phyloP scores from a whole-genome alignment of 2,329 filamentous ascomycete genomes.

The Trichoderma pleuroti region DNA sequence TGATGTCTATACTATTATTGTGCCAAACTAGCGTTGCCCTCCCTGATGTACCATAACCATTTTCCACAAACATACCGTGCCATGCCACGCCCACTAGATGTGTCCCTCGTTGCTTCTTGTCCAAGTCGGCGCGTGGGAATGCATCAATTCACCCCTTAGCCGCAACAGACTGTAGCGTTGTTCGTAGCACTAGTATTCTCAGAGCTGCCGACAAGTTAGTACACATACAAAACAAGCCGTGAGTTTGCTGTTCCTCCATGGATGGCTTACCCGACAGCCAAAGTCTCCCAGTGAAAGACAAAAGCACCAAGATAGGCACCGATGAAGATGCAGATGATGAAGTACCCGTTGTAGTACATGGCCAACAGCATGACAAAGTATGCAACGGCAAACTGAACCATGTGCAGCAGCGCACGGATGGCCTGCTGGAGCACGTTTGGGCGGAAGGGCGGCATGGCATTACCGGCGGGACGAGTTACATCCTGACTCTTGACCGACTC shows the following conservation, averaged over 20 bases:
- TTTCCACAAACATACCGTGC: neutral
- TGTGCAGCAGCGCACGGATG: conserved; percentile 63
- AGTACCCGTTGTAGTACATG: conserved; percentile 66
- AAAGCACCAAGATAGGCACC: conserved; percentile 71
- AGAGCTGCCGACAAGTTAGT: conserved; percentile 15
- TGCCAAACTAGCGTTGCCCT: neutral
- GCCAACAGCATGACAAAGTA: conserved; percentile 75
- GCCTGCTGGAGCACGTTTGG: conserved; percentile 64
- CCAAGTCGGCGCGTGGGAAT: neutral
- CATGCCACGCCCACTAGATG: too few relatives aligned
- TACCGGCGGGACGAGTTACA: conserved; percentile 11
- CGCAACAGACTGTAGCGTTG: conserved; percentile 42
- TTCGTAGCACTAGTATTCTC: conserved; percentile 34
- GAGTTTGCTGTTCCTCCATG: neutral
- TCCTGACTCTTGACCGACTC: conserved; percentile 27
- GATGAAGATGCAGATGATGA: conserved; percentile 78
- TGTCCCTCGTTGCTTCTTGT: neutral
- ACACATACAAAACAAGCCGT: neutral
- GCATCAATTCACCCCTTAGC: conserved; percentile 25
- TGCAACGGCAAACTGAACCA: conserved; percentile 67
- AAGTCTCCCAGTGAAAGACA: conserved; percentile 66
- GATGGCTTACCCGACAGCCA: conserved; percentile 33
- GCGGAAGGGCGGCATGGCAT: conserved; percentile 39
- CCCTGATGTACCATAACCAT: neutral
- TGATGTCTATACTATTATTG: neutral